A percentile compares a stretch with the other conserved stretches of the same genome.
phyloP scores from a whole-genome alignment of 148 eudicot genomes.

The Cornus controversa region DNA sequence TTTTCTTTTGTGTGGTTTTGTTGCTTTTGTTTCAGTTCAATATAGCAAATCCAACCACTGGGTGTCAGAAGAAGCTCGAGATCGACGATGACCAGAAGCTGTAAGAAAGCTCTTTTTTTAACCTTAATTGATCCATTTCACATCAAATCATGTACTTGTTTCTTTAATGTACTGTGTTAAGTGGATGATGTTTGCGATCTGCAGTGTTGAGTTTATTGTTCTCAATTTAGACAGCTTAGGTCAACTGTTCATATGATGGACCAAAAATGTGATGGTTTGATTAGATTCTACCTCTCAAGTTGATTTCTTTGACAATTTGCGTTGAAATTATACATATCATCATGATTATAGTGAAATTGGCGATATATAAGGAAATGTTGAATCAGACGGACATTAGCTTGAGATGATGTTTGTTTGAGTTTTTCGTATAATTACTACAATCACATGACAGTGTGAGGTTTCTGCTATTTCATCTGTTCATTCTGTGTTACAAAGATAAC shows the following conservation, averaged over 20 bases:
- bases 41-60: slow-evolving; percentile 86
- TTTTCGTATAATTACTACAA: no score
- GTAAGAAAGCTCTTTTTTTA: slow-evolving; percentile 28
- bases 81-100: slow-evolving; percentile 89
- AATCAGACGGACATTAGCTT: neutral
- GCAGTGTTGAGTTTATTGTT: neutral
- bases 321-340: no score
- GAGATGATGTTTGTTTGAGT: no score
- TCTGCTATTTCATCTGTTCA: neutral
- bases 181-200: no score
- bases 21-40: slow-evolving; percentile 68
- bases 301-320: neutral
- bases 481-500: neutral
- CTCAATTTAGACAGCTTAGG: no score
- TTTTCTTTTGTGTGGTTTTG: neutral
- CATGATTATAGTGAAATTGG: no score
- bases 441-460: neutral
- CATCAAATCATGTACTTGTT: neutral
- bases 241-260: no score
- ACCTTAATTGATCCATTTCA: neutral
- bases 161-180: neutral
- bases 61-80: slow-evolving; percentile 94
- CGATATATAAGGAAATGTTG: neutral
- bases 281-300: no score
- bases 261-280: neutral